These are phyloP conservation scores for Psidium guajava DNA, from an alignment of 345 rosid genomes.

Conservation along the genomic window DNA sequence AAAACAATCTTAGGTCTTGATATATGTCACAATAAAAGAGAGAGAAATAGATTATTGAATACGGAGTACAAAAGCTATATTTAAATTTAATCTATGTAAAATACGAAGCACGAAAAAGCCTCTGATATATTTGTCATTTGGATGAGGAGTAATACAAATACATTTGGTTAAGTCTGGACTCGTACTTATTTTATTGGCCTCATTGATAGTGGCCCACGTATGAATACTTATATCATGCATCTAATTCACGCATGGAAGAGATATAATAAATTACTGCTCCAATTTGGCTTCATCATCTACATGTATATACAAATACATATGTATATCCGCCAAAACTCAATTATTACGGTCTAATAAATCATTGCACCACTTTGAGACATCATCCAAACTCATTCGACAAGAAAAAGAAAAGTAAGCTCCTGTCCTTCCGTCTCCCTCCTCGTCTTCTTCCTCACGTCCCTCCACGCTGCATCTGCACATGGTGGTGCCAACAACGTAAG, in stretches of 20 bases:
- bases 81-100: background rate
- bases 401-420: background rate
- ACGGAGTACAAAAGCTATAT: background rate
- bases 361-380: background rate
- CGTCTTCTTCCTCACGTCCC: background rate
- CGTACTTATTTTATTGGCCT: too few relatives aligned
- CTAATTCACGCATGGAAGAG: too few relatives aligned
- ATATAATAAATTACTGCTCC: too few relatives aligned
- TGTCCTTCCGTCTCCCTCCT: background rate
- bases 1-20: background rate
- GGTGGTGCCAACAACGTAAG: background rate
- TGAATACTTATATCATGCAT: too few relatives aligned
- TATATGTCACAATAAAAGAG: background rate
- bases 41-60: background rate
- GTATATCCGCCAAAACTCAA: too few relatives aligned
- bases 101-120: background rate
- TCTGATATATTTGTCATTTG: too few relatives aligned
- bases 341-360: too few relatives aligned
- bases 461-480: background rate
- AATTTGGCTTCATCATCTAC: too few relatives aligned
- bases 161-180: too few relatives aligned
- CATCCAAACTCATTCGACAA: fast-evolving
- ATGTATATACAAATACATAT: too few relatives aligned
- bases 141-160: too few relatives aligned
- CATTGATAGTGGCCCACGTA: too few relatives aligned